These are phyloP conservation scores for Tolypocladium sp. DNA, from an alignment of 2,329 filamentous ascomycete species.

Conservation along the genomic window DNA sequence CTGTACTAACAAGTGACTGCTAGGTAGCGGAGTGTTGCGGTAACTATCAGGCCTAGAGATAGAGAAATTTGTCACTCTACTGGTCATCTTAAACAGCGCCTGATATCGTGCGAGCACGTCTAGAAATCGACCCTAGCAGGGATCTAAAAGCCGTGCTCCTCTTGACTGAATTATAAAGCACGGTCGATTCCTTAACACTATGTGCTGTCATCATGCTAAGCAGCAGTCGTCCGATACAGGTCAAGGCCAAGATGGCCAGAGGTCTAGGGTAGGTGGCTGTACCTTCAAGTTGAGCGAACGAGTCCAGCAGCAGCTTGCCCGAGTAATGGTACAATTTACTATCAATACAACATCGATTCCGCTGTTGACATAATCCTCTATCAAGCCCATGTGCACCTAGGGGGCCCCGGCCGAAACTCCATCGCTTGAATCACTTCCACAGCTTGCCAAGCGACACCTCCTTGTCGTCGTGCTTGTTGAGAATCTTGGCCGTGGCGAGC, in stretches of 20 bases:
- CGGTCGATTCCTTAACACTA: too few relatives aligned
- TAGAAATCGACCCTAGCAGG: too few relatives aligned
- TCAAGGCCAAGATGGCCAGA: too few relatives aligned
- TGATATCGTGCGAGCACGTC: too few relatives aligned
- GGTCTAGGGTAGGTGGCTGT: background rate
- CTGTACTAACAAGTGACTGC: too few relatives aligned
- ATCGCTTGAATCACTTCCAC: conserved; percentile 35
- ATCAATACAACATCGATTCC: background rate
- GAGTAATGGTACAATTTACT: background rate
- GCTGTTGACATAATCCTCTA: background rate
- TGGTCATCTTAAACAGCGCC: too few relatives aligned
- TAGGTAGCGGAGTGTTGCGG: too few relatives aligned
- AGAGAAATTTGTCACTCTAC: too few relatives aligned
- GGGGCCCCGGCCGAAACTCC: background rate
- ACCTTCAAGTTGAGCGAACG: background rate
- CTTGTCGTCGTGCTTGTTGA: conserved; percentile 99
- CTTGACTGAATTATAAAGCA: too few relatives aligned
- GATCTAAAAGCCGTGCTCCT: too few relatives aligned
- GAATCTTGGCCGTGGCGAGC: conserved; percentile 93
- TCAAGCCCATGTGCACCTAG: background rate
- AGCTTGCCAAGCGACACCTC: conserved; percentile 84
- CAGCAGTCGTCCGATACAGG: background rate
- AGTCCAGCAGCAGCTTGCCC: background rate
- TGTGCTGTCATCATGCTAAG: background rate
- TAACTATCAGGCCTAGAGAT: too few relatives aligned